phyloP scores from a whole-genome alignment of 345 rosid species.

The Orychophragmus violaceus region DNA sequence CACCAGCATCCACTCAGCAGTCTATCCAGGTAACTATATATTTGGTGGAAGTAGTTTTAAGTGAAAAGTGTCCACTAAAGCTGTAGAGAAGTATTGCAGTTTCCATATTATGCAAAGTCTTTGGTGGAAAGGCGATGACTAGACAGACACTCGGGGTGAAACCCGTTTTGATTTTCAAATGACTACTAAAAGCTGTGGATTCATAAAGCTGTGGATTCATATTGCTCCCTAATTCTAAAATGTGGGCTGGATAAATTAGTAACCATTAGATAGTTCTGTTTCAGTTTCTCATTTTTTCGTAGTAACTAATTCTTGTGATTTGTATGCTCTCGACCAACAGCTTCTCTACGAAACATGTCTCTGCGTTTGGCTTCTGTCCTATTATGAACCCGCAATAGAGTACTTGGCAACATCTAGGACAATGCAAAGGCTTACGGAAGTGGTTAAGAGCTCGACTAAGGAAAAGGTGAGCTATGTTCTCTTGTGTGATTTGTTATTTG shows the following conservation, averaged over 20 bases:
- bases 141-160: background rate
- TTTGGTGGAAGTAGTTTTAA: background rate
- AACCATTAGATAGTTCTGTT: background rate
- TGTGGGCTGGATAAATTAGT: slow-evolving; percentile 1
- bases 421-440: slow-evolving; percentile 71
- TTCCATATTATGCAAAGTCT: background rate
- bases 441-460: slow-evolving; percentile 83
- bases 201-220: background rate
- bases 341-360: slow-evolving; percentile 96
- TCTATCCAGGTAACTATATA: slow-evolving; percentile 69
- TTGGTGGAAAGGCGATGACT: background rate
- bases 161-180: background rate
- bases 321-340: slow-evolving; percentile 35
- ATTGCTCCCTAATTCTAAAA: background rate
- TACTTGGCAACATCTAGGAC: slow-evolving; percentile 81
- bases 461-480: slow-evolving; percentile 67
- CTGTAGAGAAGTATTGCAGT: slow-evolving; percentile 2
- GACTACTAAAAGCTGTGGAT: background rate
- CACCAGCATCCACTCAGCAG: slow-evolving; percentile 96
- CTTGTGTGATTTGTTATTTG: slow-evolving; percentile 7
- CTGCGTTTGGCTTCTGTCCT: slow-evolving; percentile 89
- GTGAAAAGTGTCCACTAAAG: background rate
- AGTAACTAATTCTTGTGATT: slow-evolving; percentile 7
- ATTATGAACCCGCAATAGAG: slow-evolving; percentile 87
- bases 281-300: background rate